A percentile compares a stretch with the other conserved stretches of the same genome.
phyloP scores from a whole-genome alignment of 306 rosid genomes.

The Delonix regia region DNA sequence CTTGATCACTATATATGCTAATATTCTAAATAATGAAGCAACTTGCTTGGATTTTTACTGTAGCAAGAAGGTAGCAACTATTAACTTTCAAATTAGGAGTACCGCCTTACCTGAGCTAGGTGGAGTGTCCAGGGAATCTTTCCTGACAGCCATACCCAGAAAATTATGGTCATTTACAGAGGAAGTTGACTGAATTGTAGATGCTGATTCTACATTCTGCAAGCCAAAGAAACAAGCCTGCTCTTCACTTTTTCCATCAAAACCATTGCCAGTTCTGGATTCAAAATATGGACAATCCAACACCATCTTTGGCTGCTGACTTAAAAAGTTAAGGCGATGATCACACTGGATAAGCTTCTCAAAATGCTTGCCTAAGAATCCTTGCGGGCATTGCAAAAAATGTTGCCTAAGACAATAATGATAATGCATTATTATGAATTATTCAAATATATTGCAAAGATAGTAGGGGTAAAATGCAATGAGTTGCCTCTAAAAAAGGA shows the following conservation, averaged over 20 bases:
- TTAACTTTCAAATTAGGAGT: not conserved
- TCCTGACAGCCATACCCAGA: conserved; percentile 46
- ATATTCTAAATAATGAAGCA: not conserved
- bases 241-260: conserved; percentile 52
- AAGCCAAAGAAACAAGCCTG: conserved; percentile 45
- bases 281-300: conserved; percentile 74
- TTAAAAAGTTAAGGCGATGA: conserved; percentile 73
- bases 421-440: conserved; percentile 8
- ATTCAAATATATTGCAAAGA: not conserved
- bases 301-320: conserved; percentile 67
- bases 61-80: not conserved
- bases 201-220: conserved; percentile 59
- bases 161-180: conserved; percentile 57
- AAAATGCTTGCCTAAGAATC: conserved; percentile 71
- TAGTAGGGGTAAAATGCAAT: not conserved
- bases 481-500: not conserved
- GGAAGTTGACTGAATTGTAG: conserved; percentile 65
- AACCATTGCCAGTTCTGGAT: conserved; percentile 41
- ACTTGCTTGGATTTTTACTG: not conserved
- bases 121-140: conserved; percentile 53
- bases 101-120: conserved; percentile 42
- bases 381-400: conserved; percentile 72
- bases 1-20: not conserved
- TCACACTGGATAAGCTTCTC: conserved; percentile 89
- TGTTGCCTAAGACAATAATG: conserved; percentile 55